These are phyloP conservation scores for Periconia sp. DNA, from an alignment of 2,329 filamentous ascomycete species.

Conservation along the genomic window DNA sequence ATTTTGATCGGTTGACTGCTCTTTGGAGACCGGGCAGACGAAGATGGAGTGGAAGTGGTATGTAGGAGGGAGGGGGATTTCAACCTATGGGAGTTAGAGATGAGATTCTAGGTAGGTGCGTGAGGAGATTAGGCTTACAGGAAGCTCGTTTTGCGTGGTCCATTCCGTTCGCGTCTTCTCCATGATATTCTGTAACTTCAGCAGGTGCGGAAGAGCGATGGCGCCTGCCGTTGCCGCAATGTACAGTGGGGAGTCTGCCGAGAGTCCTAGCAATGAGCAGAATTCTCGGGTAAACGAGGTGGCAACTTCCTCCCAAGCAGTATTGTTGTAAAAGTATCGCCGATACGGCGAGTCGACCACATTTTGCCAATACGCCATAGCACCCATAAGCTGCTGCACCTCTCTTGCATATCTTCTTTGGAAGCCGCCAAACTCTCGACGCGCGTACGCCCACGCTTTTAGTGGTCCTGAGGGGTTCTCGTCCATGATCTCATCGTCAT, in stretches of 20 bases:
- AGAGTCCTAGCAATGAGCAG: slow-evolving; percentile 87
- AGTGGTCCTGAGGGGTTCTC: slow-evolving; percentile 54
- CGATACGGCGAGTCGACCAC: slow-evolving; percentile 78
- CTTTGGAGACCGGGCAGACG: slow-evolving; percentile 95
- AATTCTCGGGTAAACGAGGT: slow-evolving; percentile 93
- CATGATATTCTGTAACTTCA: slow-evolving; percentile 89
- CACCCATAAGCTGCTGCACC: slow-evolving; percentile 80
- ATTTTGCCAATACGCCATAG: slow-evolving; percentile 80
- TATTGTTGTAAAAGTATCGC: slow-evolving; percentile 75
- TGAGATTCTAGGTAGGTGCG: too few relatives aligned
- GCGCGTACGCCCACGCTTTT: slow-evolving; percentile 77
- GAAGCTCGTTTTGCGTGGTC: slow-evolving; percentile 89
- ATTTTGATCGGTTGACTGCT: slow-evolving; percentile 90
- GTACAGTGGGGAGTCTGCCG: slow-evolving; percentile 90
- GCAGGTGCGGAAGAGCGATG: slow-evolving; percentile 84
- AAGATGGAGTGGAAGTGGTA: slow-evolving; percentile 93
- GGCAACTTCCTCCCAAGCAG: slow-evolving; percentile 82
- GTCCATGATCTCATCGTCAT: slow-evolving; percentile 56
- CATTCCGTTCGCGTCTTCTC: slow-evolving; percentile 90
- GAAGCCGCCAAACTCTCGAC: slow-evolving; percentile 75
- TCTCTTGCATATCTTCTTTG: slow-evolving; percentile 76
- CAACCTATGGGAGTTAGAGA: slow-evolving; percentile 53
- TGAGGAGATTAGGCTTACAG: slow-evolving; percentile 64
- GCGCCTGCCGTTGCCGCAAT: slow-evolving; percentile 90
- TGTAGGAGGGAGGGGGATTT: slow-evolving; percentile 68